Evolutionary conservation across 495 filamentous ascomycete genomes (phyloP), one percentile per base, ranked within the genome.

Genomic region (Oleoguttula mirabilis): DNA sequence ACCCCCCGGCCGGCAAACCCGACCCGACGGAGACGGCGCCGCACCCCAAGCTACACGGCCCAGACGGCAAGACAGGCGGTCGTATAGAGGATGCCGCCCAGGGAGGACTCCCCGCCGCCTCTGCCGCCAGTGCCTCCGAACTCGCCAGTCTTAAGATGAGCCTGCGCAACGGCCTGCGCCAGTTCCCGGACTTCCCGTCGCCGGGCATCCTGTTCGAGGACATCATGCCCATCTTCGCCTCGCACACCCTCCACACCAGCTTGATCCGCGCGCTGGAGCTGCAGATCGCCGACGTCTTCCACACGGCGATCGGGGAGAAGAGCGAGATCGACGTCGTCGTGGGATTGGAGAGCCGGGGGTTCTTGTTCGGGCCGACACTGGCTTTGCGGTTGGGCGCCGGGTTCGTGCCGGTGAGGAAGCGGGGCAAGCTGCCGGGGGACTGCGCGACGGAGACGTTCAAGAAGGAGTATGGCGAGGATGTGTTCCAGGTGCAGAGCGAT

Each of bases 391-490:
- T 96, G 37, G 81, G 80, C 47, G 83, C 84, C n/a, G 72, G 72
- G 51, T 99, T 99, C 56, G 90, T 93, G 34, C 87, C 92, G 4
- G 85, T 95, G 38, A 74, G 92, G 57, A 99, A 99, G 74, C 68
- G 80, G 66, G 92, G 92, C 53, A 99, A 99, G 73, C 73, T 99
- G 51, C 92, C 92, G 3, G 92, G 92, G 43, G 75, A 80, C 32
- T 86, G 78, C 52, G 75, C 79, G 49, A 86, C 80, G 43, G 87
- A 86, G 51, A 66, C 63, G 41, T 99, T 81, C 61, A 67, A 84
- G 61, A 99, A 99, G 72, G 92, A 99, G 66, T 99, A 99, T 59
- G 92, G 92, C 20, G 73, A 80, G 66, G 92, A 99, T 61, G 82
- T 77, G 59, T 96, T 99, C 68, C 81, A 96, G 72, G 92, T 96